Percentiles rank a stretch among this genome's conserved stretches.
phyloP scores from a whole-genome alignment of 1,284 basidiomycete genomes.

The Cutaneotrichosporon curvatum region DNA sequence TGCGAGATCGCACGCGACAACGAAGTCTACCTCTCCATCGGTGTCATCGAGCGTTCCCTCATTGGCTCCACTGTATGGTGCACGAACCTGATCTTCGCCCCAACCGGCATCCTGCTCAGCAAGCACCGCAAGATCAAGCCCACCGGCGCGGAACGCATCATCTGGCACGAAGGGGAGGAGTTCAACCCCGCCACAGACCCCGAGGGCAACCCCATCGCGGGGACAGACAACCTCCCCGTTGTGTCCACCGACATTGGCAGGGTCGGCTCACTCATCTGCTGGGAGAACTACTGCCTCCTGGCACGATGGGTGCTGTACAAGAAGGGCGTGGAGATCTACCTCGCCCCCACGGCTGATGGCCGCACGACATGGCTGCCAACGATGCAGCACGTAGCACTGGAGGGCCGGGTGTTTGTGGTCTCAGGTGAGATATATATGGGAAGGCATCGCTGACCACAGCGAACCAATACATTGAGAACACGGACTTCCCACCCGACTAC shows the following conservation, averaged over 20 bases:
- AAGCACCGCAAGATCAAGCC: slow-evolving; percentile 69
- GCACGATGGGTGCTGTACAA: slow-evolving; percentile 39
- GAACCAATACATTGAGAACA: slow-evolving; percentile 25
- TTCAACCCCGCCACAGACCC: slow-evolving; percentile 39
- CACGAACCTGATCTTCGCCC: slow-evolving; percentile 59
- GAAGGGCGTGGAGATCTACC: slow-evolving; percentile 43
- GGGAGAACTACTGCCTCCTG: slow-evolving; percentile 70
- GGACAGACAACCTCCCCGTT: slow-evolving; percentile 35
- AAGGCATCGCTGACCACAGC: slow-evolving; percentile 7
- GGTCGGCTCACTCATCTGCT: slow-evolving; percentile 61
- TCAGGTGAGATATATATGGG: slow-evolving; percentile 34
- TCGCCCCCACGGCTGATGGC: slow-evolving; percentile 53
- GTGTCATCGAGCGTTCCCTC: slow-evolving; percentile 61
- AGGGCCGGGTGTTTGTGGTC: slow-evolving; percentile 71
- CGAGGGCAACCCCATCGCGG: not conserved
- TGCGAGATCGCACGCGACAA: slow-evolving; percentile 13
- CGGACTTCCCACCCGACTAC: slow-evolving; percentile 26
- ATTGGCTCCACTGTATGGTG: slow-evolving; percentile 60
- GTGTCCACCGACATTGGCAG: slow-evolving; percentile 45
- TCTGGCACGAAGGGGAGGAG: slow-evolving; percentile 57
- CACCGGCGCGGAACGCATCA: slow-evolving; percentile 59
- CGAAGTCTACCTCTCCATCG: slow-evolving; percentile 54
- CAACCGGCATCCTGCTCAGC: slow-evolving; percentile 53
- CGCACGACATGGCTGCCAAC: slow-evolving; percentile 58
- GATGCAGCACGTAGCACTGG: slow-evolving; percentile 66